phyloP scores from a whole-genome alignment of 306 rosid species.

The Begonia fuchsioides region DNA sequence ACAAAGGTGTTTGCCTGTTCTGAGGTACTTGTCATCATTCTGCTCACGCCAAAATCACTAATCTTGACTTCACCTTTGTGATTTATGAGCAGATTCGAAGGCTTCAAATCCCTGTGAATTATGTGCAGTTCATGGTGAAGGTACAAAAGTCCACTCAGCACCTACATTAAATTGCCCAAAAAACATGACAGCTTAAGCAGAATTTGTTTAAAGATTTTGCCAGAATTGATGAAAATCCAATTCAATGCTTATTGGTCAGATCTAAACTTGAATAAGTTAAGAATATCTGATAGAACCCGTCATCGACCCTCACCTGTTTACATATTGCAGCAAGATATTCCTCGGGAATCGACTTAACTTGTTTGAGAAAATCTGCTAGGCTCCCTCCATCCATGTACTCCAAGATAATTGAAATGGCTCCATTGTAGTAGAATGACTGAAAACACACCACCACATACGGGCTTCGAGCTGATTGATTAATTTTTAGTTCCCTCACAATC shows the following conservation, averaged over 20 bases:
- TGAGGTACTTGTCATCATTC: slow-evolving; percentile 80
- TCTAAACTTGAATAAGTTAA: too few relatives aligned
- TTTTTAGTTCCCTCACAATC: slow-evolving; percentile 83
- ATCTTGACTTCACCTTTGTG: slow-evolving; percentile 94
- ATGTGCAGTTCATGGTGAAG: slow-evolving; percentile 88
- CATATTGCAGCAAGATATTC: slow-evolving; percentile 67
- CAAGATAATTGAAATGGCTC: slow-evolving; percentile 75
- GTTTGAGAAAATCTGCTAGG: slow-evolving; percentile 71
- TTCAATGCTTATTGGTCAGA: too few relatives aligned
- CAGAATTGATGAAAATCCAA: not conserved
- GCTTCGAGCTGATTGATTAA: slow-evolving; percentile 79
- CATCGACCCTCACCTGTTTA: slow-evolving; percentile 46
- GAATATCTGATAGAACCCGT: too few relatives aligned
- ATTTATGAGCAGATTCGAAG: slow-evolving; percentile 86
- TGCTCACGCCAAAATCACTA: slow-evolving; percentile 97
- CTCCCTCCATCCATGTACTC: slow-evolving; percentile 99
- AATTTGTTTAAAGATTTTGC: not conserved
- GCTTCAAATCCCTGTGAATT: slow-evolving; percentile 92
- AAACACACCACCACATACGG: slow-evolving; percentile 81
- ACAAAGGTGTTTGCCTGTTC: slow-evolving; percentile 85
- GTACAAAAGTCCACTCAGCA: slow-evolving; percentile 74
- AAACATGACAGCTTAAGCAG: not conserved
- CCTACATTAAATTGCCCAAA: slow-evolving; percentile 29
- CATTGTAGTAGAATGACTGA: slow-evolving; percentile 74
- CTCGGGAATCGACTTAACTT: slow-evolving; percentile 76